phyloP scores from a whole-genome alignment of 73 alveolate genomes.

The Paramecium tetraurelia region DNA sequence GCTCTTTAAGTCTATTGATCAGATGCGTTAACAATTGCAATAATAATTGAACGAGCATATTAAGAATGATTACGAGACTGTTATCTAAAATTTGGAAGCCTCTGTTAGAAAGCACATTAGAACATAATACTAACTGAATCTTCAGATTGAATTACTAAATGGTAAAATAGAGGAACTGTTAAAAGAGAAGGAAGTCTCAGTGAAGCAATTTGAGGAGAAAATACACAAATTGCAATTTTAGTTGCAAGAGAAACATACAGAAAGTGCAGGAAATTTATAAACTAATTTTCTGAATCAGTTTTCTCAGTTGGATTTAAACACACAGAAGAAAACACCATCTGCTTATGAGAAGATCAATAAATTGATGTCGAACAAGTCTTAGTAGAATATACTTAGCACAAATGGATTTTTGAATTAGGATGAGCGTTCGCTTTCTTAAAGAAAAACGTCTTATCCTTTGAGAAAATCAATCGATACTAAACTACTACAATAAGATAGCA shows the following conservation, averaged over 20 bases:
- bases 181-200: background rate
- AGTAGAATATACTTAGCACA: background rate
- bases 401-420: background rate
- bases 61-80: background rate
- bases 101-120: background rate
- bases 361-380: background rate
- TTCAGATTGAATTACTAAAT: background rate
- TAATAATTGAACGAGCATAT: background rate
- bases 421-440: background rate
- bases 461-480: background rate
- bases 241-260: background rate
- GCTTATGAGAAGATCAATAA: background rate
- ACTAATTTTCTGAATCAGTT: background rate
- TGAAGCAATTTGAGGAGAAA: background rate
- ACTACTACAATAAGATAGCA: background rate
- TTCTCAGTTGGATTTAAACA: background rate
- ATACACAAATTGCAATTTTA: background rate
- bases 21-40: background rate
- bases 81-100: background rate
- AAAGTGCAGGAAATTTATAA: background rate
- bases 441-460: background rate
- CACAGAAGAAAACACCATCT: background rate
- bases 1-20: background rate
- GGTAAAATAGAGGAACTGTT: background rate
- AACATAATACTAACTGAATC: background rate